Base-by-base conservation (phyloP, 768 basidiomycete species). In the Boletus rex-veris region DNA sequence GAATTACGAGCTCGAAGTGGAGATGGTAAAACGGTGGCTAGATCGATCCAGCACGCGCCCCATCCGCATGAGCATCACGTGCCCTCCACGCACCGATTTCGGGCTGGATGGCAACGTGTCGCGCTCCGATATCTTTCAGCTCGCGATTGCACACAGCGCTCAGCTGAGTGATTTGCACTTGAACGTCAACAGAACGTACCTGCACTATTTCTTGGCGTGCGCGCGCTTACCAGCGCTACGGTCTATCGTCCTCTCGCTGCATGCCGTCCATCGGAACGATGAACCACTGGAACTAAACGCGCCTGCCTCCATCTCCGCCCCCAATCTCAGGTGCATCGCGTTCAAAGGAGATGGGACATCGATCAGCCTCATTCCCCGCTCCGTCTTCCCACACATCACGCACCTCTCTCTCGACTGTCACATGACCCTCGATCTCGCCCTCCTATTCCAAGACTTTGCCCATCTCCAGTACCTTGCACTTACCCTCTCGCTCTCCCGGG, bases 21-120 rank as follows among this genome's bases (percentile, higher is more conserved):
- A 48, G 28, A 71, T 69, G 69, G 45, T 58, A 12, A 48, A 57
- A 44, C 42, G 15, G 26, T 69, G 67, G 67, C 57, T 69, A 1
- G 45, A 53, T 14, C 62, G 55, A 12, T 52, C 64, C 5, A 48
- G 55, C 28, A 50, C 39, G 40, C 65, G 69, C 1, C 65, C 61
- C 14, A 47, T 71, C n/a, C 36, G 56, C 28, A 57, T 69, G 53
- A 64, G 59, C 44, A 53, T 66, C 35, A 45, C 58, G 3, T 60
- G 58, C 46, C 37, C 56, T 28, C 60, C 58, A 3, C 43, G 39
- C 31, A 60, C 65, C 43, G 42, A 64, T 45, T 64, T 66, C 5
- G 55, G 65, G 28, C 16, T 3, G 14, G 31, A 49, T 3, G 19
- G 36, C 24, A 51, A 44, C 16, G 38, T 30, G 5, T 35, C 5